Evolutionary conservation across 768 basidiomycete species (phyloP).

Genomic region (Hirschioporus abietinus): DNA sequence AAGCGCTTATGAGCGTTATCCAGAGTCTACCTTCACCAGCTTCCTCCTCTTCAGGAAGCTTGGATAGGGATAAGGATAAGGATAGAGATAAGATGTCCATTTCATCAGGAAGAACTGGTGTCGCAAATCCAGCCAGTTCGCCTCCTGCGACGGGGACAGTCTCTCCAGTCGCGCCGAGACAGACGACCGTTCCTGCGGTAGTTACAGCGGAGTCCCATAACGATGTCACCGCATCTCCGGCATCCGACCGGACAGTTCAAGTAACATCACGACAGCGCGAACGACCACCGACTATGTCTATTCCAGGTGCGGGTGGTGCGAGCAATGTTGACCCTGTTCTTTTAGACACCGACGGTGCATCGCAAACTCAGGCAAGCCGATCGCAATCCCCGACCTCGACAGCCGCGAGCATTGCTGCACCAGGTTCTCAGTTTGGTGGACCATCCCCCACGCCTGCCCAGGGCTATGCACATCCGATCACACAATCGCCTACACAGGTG

Average conservation of each 20-base stretch:
- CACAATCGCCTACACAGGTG: slow-evolving; percentile 27
- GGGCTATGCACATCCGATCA: slow-evolving; percentile 13
- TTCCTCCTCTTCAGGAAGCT: slow-evolving; percentile 32
- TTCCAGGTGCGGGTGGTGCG: background rate
- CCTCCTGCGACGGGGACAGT: slow-evolving; percentile 43
- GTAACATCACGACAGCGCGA: background rate
- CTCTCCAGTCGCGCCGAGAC: slow-evolving; percentile 41
- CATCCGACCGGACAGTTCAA: background rate
- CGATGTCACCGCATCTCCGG: slow-evolving; percentile 1
- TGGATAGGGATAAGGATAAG: background rate
- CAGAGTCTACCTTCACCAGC: slow-evolving; percentile 75
- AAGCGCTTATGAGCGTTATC: slow-evolving; percentile 77
- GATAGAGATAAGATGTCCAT: slow-evolving; percentile 23
- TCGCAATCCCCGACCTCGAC: slow-evolving; percentile 58
- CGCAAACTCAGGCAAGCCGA: slow-evolving; percentile 34
- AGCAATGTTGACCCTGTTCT: background rate
- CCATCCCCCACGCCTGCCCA: slow-evolving; percentile 17
- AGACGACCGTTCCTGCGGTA: slow-evolving; percentile 31
- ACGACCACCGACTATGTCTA: background rate
- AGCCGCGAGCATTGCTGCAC: slow-evolving; percentile 26
- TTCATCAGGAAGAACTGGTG: slow-evolving; percentile 27
- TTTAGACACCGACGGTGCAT: slow-evolving; percentile 18
- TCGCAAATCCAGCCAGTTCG: slow-evolving; percentile 36
- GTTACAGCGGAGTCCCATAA: slow-evolving; percentile 17
- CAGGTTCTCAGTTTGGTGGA: slow-evolving; percentile 16